Evolutionary conservation across 1,284 basidiomycete species (phyloP), one percentile per base, ranked within the genome.

Genomic region (Cryptococcus sp.): DNA sequence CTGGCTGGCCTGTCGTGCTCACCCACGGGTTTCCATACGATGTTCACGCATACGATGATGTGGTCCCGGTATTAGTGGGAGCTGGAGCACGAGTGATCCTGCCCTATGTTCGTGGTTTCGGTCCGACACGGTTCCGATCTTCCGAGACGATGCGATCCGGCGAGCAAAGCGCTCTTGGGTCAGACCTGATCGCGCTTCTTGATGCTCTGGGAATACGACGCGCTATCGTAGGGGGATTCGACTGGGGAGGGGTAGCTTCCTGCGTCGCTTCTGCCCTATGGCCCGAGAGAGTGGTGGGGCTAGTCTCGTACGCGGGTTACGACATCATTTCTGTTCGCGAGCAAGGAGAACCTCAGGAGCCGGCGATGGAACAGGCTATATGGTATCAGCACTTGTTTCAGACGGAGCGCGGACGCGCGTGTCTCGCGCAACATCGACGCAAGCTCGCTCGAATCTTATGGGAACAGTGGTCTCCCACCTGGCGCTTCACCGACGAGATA

Each of bases 1-100:
- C 49, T 20, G 49, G 49, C 49, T 50, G 49, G 49, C 31, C 49
- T 7, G 49, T 50, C 49, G n/a, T 50, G 19, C 49, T 50, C 49
- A 17, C 11, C 3, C 49, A 50, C 38, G 49, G 49, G 38, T 50
- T 50, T 35, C 49, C 49, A 11, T 50, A 50, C 49, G 27, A 50
- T 22, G 25, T 19, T 3, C 3, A 50, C 35, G 31, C 49, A 16
- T 50, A 35, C 19, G 25, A 31, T 19, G 5, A 31, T n/a, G 31
- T 40, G 31, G 49, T 39, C 17, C 49, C 25, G 3, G 5, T 17
- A 17, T 31, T 50, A 11, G 31, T 39, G 16, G 15, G 4, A 16
- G 23, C 23, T 19, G 49, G 49, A 5, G 49, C 49, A 7, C 23
- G 49, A 39, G 49, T 50, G 11, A 50, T 50, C 49, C n/a, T 39